Evolutionary conservation across 495 filamentous ascomycete genomes (phyloP), one percentile per base, ranked within the genome.

Genomic region (Aspergillus carlsbadensis): DNA sequence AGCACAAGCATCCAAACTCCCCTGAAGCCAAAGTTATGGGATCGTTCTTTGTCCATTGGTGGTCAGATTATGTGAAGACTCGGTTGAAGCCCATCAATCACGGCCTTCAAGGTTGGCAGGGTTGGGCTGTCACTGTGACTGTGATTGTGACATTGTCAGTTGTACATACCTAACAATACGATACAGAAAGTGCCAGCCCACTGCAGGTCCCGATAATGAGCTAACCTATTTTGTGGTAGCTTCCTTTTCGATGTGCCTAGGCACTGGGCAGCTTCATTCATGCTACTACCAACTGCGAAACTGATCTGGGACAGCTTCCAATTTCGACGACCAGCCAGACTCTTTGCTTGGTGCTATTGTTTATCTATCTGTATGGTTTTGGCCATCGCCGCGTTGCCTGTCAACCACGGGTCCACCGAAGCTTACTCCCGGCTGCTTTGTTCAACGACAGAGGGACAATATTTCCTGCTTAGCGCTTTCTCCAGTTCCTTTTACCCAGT

Each of bases 361-460:
- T 57, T 57, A 50, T 43, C 14, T 41, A 31, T 56, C 7, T 50
- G 22, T 44, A 39, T 57, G 37, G 43, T 50, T n/a, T 50, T 41
- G 54, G 18, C 20, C 21, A 10, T 50, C 37, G 3, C 18, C n/a
- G 7, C 34, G 5, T 33, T 54, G 37, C 21, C n/a, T 54, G 10
- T 17, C 11, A 2, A 21, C 13, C 34, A 10, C 33, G 40, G 52
- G 45, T 54, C 42, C 52, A 15, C 36, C 22, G 11, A n/a, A 43
- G 40, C 21, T 31, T 22, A 45, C 22, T 5, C 22, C 41, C 6
- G 31, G 10, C 20, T 14, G 13, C 47, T 22, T 37, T n/a, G 3
- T 36, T 6, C 48, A n/a, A n/a, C 17, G 7, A 7, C 29, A 43
- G 37, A 35, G 15, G 20, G 40, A 33, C 26, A 26, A 35, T 18